These are phyloP conservation scores for Magnusiomyces paraingens DNA, from an alignment of 1,139 yeast species.

Conservation along the genomic window DNA sequence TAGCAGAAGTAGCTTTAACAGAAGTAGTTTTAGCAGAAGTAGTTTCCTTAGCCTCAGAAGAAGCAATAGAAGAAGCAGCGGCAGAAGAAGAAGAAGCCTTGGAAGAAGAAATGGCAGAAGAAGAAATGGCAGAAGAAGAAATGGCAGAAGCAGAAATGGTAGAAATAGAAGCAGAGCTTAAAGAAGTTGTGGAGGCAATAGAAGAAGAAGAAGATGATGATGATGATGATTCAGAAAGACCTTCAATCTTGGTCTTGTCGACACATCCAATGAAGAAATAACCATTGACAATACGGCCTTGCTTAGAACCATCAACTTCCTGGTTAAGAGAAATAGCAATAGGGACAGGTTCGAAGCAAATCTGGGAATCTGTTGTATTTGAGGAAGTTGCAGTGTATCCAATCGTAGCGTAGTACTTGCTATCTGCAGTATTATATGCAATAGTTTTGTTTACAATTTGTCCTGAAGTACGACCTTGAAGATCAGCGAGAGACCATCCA, in stretches of 20 bases:
- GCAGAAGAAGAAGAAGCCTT: not conserved
- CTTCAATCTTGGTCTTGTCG: constrained; percentile 11
- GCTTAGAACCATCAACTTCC: not conserved
- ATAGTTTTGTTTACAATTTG: constrained; percentile 15
- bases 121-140: not conserved
- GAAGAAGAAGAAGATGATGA: not conserved
- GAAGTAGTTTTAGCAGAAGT: not conserved
- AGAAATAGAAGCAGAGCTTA: not conserved
- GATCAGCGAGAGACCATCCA: constrained; percentile 16
- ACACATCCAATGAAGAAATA: constrained; percentile 15
- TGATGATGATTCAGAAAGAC: not conserved
- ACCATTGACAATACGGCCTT: constrained; percentile 13
- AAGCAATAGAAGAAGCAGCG: not conserved
- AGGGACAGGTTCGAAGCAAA: constrained; percentile 16
- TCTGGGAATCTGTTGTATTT: constrained; percentile 2
- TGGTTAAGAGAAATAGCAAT: constrained; percentile 13
- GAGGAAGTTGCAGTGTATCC: constrained; percentile 14
- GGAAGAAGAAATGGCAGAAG: not conserved
- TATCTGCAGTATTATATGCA: constrained; percentile 15
- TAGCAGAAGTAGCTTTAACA: not conserved
- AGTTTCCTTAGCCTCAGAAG: not conserved
- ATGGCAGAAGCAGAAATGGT: not conserved
- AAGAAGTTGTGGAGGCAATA: not conserved
- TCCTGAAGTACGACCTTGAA: constrained; percentile 12
- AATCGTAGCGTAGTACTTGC: constrained; percentile 15